phyloP scores from a whole-genome alignment of 129 eudicot genomes.

The Helianthus tuberosus region DNA sequence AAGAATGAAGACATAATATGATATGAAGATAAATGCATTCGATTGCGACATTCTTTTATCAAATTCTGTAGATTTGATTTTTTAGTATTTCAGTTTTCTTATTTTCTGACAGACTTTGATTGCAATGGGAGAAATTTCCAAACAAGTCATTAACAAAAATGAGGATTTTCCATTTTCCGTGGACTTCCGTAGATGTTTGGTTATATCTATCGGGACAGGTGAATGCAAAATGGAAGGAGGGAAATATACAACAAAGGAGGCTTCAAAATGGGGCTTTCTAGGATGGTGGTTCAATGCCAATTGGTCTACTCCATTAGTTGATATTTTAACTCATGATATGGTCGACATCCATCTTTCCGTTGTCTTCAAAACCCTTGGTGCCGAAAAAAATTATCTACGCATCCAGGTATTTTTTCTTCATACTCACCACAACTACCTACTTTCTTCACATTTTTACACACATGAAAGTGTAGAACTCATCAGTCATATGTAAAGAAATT shows the following conservation, averaged over 20 bases:
- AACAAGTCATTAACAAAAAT: conserved; percentile 25
- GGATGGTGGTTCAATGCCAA: conserved; percentile 42
- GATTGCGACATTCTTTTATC: background rate
- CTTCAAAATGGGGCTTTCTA: conserved; percentile 50
- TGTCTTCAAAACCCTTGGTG: conserved; percentile 40
- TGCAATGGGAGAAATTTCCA: conserved; percentile 48
- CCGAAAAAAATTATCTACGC: conserved; percentile 40
- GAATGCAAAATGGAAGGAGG: conserved; percentile 15
- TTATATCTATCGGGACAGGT: conserved; percentile 58
- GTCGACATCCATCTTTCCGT: conserved; percentile 44
- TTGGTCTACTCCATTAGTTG: conserved; percentile 47
- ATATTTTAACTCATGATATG: conserved; percentile 48
- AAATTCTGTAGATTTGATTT: background rate
- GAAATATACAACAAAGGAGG: conserved; percentile 32
- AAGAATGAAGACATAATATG: no score
- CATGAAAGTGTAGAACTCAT: no score
- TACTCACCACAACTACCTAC: no score
- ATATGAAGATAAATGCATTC: no score
- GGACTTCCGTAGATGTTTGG: conserved; percentile 37
- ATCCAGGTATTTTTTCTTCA: conserved; percentile 41
- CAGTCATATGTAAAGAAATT: no score
- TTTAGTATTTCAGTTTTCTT: background rate
- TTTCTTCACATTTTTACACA: no score
- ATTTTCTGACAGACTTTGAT: conserved; percentile 36
- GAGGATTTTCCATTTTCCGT: background rate